Evolutionary conservation across 2,329 filamentous ascomycete genomes (phyloP), one percentile per base, ranked within the genome.

Genomic region (Colletotrichum euphorbiae): DNA sequence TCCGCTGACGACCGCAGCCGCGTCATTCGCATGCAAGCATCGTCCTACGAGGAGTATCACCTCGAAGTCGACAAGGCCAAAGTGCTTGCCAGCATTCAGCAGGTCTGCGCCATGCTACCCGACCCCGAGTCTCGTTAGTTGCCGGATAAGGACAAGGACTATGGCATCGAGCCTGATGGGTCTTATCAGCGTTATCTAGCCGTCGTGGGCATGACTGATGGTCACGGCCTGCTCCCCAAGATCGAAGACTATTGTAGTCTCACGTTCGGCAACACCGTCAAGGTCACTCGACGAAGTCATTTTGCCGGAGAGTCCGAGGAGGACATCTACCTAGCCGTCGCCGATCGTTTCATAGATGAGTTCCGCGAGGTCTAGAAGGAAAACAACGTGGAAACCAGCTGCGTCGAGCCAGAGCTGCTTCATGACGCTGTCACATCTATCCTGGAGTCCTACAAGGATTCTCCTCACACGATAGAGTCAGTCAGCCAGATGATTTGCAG

Each of bases 21-120:
- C 1, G 21, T 63, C 8, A 40, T 63, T n/a, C 51, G 52, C 1
- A 19, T 63, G 3, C 61, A 63, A 28, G 61, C 61, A 0, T 57
- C 61, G 0, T 57, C 61, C 2, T 21, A 15, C 7, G 61, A 63
- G 31, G 61, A 63, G n/a, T 6, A 46, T 3, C 11, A 48, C 4
- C 43, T 33, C 13, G 40, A 58, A 19, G n/a, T 24, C 19, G 12
- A 12, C 3, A 56, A 63, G n/a, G 19, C 42, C 8, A 19, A 4
- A 4, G 17, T 33, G 3, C 54, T 63, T 0, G 19, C 17, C 12
- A 8, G 31, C 17, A 12, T 24, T 3, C 15, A n/a, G 8, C 61
- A 57, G 11, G 28, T 15, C n/a, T 63, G 61, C 51, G n/a, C 54
- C 3, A 4, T 63, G 17, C 19, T 63, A 8, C 61, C 61, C 3